Base-by-base conservation (phyloP, 2,329 filamentous ascomycete species). In the Thielaviopsis cerberus region DNA sequence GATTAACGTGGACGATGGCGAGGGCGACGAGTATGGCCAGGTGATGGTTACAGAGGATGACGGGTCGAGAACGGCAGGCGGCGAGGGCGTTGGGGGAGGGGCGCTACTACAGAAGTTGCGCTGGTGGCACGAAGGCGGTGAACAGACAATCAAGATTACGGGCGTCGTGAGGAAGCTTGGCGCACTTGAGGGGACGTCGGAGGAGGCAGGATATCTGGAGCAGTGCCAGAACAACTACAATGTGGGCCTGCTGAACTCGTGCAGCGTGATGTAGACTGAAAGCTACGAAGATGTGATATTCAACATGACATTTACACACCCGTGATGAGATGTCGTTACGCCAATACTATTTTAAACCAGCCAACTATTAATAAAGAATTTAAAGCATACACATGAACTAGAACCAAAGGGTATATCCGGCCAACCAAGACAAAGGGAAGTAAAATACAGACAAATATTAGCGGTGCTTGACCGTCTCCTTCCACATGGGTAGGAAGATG, bases 91-190 rank as follows among this genome's bases (percentile, higher is more conserved):
- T 58, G 77, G 81, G 8, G 80, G 86, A 62, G 81, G 80, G 0
- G 81, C 80, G 4, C 73, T 81, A 63, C 74, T 88, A 61, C 91
- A 96, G 72, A 79, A 79, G 62, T 71, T 98, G 62, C 81, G 80
- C 64, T 98, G 92, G 92, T 96, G 91, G 90, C 90, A 98, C 70
- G 81, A 80, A 0, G 83, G 85, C 58, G 92, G 91, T 1, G 81
- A 89, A 63, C 91, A 97, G 70, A 82, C 73, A 53, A 75, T 98
- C 57, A 85, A 78, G 62, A 76, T 96, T 8, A 82, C 78, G 22
- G 92, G 92, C 0, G 72, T 87, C 22, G 81, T 85, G 64, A 78
- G 84, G 64, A 83, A 75, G 63, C 71, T 76, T 51, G 50, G 48
- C 1, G 51, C 34, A 13, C 15, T 48, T n/a, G 81, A 78, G 1